phyloP scores from a whole-genome alignment of 306 rosid species.

The Amphicarpaea edgeworthii region DNA sequence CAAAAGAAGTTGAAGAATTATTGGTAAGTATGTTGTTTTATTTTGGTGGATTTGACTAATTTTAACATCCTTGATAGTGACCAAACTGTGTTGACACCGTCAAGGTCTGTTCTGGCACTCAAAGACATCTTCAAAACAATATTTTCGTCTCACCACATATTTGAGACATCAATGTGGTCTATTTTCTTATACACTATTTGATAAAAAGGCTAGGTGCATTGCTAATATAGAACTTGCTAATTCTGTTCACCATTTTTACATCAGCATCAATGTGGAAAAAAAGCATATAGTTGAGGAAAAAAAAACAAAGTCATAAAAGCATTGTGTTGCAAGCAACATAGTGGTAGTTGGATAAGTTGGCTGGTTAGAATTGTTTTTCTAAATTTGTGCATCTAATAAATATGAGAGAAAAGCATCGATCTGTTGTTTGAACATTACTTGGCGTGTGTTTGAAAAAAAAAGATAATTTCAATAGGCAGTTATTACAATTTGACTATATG shows the following conservation, averaged over 20 bases:
- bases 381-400: neutral
- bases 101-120: neutral
- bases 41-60: neutral
- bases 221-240: neutral
- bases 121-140: neutral
- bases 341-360: conserved; percentile 1
- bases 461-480: neutral
- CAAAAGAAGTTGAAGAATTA: no score
- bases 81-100: neutral
- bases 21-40: no score
- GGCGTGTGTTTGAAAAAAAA: neutral
- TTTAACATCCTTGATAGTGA: neutral
- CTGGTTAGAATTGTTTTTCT: neutral
- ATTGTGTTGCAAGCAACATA: neutral
- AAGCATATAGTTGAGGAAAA: neutral
- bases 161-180: conserved; percentile 2
- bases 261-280: neutral
- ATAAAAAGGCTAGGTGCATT: neutral
- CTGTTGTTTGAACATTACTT: neutral
- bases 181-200: neutral
- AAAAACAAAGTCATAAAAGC: neutral
- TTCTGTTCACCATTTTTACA: neutral
- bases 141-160: neutral
- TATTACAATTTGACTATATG: neutral
- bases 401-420: neutral